Evolutionary conservation across 179 eudicot genomes (phyloP).

Genomic region (Sideroxylon spinosum): DNA sequence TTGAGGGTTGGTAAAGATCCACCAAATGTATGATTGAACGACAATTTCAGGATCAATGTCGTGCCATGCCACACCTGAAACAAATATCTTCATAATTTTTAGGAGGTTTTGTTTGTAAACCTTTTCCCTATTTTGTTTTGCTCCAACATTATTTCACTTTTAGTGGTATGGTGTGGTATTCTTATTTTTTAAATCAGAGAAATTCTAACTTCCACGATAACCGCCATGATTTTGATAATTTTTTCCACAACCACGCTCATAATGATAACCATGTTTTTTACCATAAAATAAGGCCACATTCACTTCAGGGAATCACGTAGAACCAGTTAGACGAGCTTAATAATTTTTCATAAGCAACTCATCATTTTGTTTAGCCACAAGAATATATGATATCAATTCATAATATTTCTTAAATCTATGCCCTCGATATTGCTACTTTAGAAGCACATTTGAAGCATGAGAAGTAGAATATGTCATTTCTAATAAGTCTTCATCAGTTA

Average conservation of each 20-base stretch:
- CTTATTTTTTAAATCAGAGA: too few relatives aligned
- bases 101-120: not conserved
- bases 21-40: not conserved
- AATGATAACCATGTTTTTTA: not conserved
- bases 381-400: not conserved
- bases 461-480: not conserved
- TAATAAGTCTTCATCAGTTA: not conserved
- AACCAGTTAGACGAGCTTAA: not conserved
- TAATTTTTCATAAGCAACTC: not conserved
- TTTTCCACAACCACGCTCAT: not conserved
- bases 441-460: not conserved
- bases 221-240: not conserved
- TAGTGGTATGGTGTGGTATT: too few relatives aligned
- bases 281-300: not conserved
- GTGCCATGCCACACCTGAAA: not conserved
- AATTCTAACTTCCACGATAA: too few relatives aligned
- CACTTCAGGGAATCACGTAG: not conserved
- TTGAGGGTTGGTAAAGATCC: not conserved
- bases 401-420: not conserved
- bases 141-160: too few relatives aligned
- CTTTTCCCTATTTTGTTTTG: not conserved
- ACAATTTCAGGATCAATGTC: not conserved
- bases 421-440: not conserved
- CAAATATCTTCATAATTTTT: not conserved
- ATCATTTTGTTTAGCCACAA: not conserved